These are phyloP conservation scores for Fusarium gaditjirri DNA, from an alignment of 2,329 filamentous ascomycete species.

Conservation along the genomic window DNA sequence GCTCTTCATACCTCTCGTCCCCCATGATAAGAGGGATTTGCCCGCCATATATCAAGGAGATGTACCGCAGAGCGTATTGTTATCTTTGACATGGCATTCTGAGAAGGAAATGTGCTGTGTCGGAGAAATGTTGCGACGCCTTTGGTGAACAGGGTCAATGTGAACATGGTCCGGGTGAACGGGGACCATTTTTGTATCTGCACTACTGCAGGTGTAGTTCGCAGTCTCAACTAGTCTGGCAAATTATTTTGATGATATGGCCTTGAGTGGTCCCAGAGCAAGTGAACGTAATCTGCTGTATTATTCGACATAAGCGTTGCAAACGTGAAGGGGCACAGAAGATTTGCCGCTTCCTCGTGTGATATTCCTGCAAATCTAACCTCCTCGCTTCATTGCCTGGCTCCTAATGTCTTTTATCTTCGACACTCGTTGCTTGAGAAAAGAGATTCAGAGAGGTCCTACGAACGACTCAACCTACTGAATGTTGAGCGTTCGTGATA, in stretches of 20 bases:
- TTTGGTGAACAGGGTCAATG: background rate
- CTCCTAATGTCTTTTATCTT: accelerated
- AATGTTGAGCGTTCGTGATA: accelerated
- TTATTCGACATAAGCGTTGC: too few relatives aligned
- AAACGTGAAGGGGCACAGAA: background rate
- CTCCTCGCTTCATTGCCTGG: background rate
- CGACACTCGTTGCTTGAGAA: background rate
- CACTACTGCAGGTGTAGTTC: too few relatives aligned
- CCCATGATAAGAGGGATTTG: background rate
- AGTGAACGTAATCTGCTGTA: accelerated
- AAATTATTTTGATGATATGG: background rate
- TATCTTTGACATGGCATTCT: accelerated
- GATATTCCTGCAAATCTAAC: background rate
- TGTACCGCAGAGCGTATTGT: accelerated
- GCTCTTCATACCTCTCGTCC: too few relatives aligned
- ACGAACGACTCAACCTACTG: too few relatives aligned
- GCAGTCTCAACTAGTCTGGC: too few relatives aligned
- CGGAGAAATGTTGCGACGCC: accelerated
- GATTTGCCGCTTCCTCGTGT: too few relatives aligned
- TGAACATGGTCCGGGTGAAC: accelerated
- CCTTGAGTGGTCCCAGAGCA: accelerated
- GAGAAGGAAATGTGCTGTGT: accelerated
- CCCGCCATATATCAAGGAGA: accelerated
- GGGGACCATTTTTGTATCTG: background rate
- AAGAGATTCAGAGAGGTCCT: too few relatives aligned